Base-by-base conservation (phyloP, 2,329 filamentous ascomycete genomes). In the Arthrobotrys entomopaga region DNA sequence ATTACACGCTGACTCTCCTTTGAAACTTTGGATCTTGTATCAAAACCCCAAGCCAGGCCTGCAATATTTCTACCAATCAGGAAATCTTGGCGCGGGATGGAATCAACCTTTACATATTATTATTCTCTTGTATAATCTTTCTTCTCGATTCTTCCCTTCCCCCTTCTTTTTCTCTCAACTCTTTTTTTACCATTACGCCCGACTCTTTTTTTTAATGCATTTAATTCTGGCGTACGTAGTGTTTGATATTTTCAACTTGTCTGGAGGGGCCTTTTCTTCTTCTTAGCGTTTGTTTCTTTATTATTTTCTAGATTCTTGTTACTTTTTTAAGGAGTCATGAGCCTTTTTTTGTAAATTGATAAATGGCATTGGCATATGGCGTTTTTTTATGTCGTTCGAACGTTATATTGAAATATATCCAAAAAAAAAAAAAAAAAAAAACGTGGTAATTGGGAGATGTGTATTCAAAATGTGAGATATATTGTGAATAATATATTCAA, bases 21-120 rank as follows among this genome's bases (percentile, higher is more conserved):
- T 19, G 5, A 46, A 38, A 58, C 46, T 56, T 73, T 73, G 60
- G 50, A 65, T 56, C 56, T 72, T 64, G 59, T 54, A 43, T 54
- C 60, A 34, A 48, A 52, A 42, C 48, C 63, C 63, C 43, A 60
- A 73, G 69, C 69, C 66, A 61, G 69, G 69, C 69, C 69, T 73
- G 69, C 65, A 65, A 73, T 73, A 73, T 73, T 73, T 73, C 48
- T 73, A 73, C 50, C 61, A 73, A 53, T 73, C 69, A 73, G 69
- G 69, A 73, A 73, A 61, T 48, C 60, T 61, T 73, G 60, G 69
- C 61, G 61, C 56, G 56, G 60, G 48, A 49, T 61, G 57, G 54
- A 64, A 65, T 48, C 22, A 58, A 26, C 66, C 58, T 34, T 34
- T 34, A 34, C 16, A n/a, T n/a, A n/a, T n/a, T n/a, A n/a, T 59